phyloP scores from a whole-genome alignment of 148 eudicot genomes.

The Amaranthus hypochondriacus region DNA sequence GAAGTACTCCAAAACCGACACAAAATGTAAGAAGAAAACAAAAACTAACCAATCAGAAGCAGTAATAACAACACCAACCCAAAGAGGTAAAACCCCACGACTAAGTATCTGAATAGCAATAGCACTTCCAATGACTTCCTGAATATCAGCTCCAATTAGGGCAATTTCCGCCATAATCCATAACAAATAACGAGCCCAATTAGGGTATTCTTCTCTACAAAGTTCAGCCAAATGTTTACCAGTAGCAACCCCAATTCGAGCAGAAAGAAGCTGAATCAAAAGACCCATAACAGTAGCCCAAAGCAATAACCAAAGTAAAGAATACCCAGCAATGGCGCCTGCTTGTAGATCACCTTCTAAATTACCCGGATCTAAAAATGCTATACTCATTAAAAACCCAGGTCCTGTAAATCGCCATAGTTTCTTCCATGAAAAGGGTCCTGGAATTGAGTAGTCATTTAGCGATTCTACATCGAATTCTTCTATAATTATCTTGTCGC shows the following conservation, averaged over 20 bases:
- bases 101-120: constrained; percentile 84
- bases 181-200: constrained; percentile 55
- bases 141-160: constrained; percentile 85
- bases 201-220: constrained; percentile 78
- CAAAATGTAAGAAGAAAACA: not conserved
- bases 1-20: not conserved
- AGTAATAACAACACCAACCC: constrained; percentile 88
- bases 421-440: constrained; percentile 78
- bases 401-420: constrained; percentile 82
- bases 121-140: constrained; percentile 93
- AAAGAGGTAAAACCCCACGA: constrained; percentile 63
- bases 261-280: constrained; percentile 64
- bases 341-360: constrained; percentile 88
- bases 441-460: constrained; percentile 17
- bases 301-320: constrained; percentile 69
- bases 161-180: constrained; percentile 95
- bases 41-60: constrained; percentile 76
- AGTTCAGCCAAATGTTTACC: constrained; percentile 84
- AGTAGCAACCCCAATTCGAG: constrained; percentile 71
- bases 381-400: constrained; percentile 81
- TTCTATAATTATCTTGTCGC: constrained; percentile 43
- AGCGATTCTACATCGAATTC: constrained; percentile 29
- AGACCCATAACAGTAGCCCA: constrained; percentile 86
- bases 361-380: constrained; percentile 88
- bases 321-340: constrained; percentile 78